A percentile compares a stretch with the other conserved stretches of the same genome.
phyloP scores from a whole-genome alignment of 176 grass and related monocot species.

The Microstegium vimineum region DNA sequence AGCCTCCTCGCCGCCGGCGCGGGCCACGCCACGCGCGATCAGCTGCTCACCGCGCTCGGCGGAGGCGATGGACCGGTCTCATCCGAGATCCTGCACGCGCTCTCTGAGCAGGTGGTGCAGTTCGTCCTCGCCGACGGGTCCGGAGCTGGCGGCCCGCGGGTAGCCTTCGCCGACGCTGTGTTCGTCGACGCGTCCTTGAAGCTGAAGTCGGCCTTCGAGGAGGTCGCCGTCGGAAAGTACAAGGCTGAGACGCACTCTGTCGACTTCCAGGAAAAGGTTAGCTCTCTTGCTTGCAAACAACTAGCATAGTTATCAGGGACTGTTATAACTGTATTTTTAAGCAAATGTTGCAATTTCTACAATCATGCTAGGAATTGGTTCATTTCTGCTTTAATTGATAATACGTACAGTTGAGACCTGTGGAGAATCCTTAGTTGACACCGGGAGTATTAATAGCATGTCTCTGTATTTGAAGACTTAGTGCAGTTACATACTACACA shows the following conservation, averaged over 20 bases:
- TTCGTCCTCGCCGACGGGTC: slow-evolving; percentile 65
- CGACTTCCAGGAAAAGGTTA: slow-evolving; percentile 59
- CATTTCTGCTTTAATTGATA: background rate
- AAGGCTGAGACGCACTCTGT: slow-evolving; percentile 45
- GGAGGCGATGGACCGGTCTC: background rate
- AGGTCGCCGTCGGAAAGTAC: slow-evolving; percentile 29
- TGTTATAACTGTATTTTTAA: background rate
- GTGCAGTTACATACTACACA: too few relatives aligned
- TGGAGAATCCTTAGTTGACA: too few relatives aligned
- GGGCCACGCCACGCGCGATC: slow-evolving; percentile 52
- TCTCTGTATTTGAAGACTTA: too few relatives aligned
- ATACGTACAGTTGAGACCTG: background rate
- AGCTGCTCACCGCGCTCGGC: slow-evolving; percentile 40
- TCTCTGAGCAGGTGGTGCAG: slow-evolving; percentile 61
- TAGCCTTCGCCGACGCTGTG: slow-evolving; percentile 51
- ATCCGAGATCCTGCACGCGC: slow-evolving; percentile 30
- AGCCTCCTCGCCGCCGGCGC: slow-evolving; percentile 62
- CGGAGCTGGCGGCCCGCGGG: slow-evolving; percentile 44
- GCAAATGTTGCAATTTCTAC: background rate
- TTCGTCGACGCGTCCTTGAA: slow-evolving; percentile 53
- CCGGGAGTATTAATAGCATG: too few relatives aligned
- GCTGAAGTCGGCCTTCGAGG: slow-evolving; percentile 50
- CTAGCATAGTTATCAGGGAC: background rate
- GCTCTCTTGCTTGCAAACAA: background rate
- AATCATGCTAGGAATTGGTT: background rate